Evolutionary conservation across 202 grass and related monocot genomes (phyloP).

Genomic region (Bolboschoenoplectus hybrid): DNA sequence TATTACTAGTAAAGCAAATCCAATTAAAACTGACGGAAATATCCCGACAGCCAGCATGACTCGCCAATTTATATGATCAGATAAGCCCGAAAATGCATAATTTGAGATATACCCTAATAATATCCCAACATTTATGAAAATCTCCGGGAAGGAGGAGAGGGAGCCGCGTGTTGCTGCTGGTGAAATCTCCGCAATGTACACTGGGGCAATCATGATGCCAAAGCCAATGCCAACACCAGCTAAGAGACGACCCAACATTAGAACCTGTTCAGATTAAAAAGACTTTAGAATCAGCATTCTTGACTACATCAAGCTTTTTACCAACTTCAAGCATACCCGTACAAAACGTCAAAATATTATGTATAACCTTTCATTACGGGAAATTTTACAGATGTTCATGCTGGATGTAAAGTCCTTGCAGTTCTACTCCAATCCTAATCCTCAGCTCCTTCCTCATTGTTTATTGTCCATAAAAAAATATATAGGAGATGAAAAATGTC

Average conservation of each 20-base stretch:
- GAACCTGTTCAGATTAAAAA: slow-evolving; percentile 24
- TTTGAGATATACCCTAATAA: slow-evolving; percentile 90
- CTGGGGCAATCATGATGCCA: slow-evolving; percentile 81
- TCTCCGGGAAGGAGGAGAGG: slow-evolving; percentile 80
- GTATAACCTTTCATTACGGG: background rate
- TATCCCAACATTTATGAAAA: slow-evolving; percentile 89
- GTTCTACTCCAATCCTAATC: background rate
- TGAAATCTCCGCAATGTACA: slow-evolving; percentile 90
- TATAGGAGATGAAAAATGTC: background rate
- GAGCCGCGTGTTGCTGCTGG: slow-evolving; percentile 60
- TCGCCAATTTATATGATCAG: slow-evolving; percentile 74
- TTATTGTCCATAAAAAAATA: background rate
- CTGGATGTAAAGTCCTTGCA: background rate
- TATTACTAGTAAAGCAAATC: slow-evolving; percentile 67
- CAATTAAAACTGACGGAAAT: slow-evolving; percentile 70
- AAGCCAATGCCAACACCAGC: slow-evolving; percentile 85
- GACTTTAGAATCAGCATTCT: background rate
- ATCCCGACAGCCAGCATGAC: slow-evolving; percentile 92
- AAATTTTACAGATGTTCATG: background rate
- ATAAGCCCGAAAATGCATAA: slow-evolving; percentile 69
- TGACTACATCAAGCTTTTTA: background rate
- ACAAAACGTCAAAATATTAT: background rate
- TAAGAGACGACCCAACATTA: slow-evolving; percentile 73
- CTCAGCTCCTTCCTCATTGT: slow-evolving; percentile 12
- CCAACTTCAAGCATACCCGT: background rate